Percentiles rank a stretch among this genome's conserved stretches.
Evolutionary conservation across 306 rosid genomes (phyloP).

Genomic region (Sicyos baderoa): DNA sequence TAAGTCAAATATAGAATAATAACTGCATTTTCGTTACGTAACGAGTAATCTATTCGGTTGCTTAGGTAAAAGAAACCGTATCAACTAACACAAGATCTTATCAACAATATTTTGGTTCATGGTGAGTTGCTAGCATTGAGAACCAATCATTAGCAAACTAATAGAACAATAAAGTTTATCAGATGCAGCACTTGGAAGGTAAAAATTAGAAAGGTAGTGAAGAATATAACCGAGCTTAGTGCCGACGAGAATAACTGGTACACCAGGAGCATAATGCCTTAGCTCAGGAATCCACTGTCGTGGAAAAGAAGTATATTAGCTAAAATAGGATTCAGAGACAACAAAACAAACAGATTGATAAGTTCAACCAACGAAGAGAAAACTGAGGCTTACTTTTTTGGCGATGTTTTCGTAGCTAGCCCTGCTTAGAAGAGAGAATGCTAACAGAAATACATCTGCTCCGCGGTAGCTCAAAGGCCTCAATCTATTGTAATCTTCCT

Average conservation of each 20-base stretch:
- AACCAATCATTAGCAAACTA: not conserved
- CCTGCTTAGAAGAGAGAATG: slow-evolving; percentile 93
- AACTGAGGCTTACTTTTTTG: slow-evolving; percentile 55
- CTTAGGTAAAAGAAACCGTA: not conserved
- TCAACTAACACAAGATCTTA: not conserved
- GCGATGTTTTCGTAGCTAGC: slow-evolving; percentile 96
- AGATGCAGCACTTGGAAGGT: not conserved
- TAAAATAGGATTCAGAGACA: not conserved
- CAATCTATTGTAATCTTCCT: slow-evolving; percentile 93
- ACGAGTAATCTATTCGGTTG: not conserved
- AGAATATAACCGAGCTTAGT: slow-evolving; percentile 88
- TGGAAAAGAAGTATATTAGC: slow-evolving; percentile 1
- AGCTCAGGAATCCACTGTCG: slow-evolving; percentile 91
- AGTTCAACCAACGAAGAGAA: not conserved
- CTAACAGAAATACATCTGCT: slow-evolving; percentile 91
- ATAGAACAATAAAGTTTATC: not conserved
- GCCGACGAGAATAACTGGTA: slow-evolving; percentile 91
- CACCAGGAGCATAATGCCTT: slow-evolving; percentile 97
- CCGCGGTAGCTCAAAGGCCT: slow-evolving; percentile 96
- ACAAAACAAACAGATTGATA: not conserved
- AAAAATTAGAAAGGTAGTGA: not conserved
- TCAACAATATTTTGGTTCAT: not conserved
- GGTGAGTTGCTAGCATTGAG: not conserved
- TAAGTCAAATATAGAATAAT: not conserved
- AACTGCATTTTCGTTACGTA: not conserved